These are phyloP conservation scores for Epichloe bromicola DNA, from an alignment of 2,329 filamentous ascomycete species.

Conservation along the genomic window DNA sequence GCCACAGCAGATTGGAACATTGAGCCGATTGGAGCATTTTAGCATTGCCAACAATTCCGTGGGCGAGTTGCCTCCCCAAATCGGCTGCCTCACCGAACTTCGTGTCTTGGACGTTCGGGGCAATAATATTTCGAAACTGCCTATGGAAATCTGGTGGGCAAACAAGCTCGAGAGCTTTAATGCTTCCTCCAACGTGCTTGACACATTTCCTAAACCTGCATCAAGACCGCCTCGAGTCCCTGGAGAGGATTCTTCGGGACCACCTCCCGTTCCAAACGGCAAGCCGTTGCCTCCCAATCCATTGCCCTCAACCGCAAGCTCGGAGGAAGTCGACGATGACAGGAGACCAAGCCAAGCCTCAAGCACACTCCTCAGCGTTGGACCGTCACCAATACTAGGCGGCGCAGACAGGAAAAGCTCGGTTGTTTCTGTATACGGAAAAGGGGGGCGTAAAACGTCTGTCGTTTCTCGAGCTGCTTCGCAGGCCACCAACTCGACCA, in stretches of 20 bases:
- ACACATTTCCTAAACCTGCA: constrained; percentile 77
- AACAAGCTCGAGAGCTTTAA: constrained; percentile 84
- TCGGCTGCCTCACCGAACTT: constrained; percentile 77
- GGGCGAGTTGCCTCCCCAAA: constrained; percentile 69
- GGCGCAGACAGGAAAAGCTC: constrained; percentile 64
- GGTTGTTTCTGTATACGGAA: constrained; percentile 66
- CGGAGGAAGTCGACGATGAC: constrained; percentile 59
- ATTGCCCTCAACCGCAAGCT: constrained; percentile 52
- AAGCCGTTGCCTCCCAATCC: constrained; percentile 27
- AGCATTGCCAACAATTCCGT: constrained; percentile 90
- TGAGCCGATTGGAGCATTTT: constrained; percentile 76
- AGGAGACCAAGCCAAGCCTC: constrained; percentile 79
- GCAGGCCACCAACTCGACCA: constrained; percentile 28
- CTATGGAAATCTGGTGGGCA: constrained; percentile 93
- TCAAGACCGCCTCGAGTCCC: constrained; percentile 53
- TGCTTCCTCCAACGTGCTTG: constrained; percentile 85
- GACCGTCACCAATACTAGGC: constrained; percentile 52
- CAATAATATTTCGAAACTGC: constrained; percentile 83
- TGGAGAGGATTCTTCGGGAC: constrained; percentile 30
- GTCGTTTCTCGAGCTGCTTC: constrained; percentile 54
- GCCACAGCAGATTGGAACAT: constrained; percentile 69
- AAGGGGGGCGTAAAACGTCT: constrained; percentile 74
- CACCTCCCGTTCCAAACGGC: constrained; percentile 23
- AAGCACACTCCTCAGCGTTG: constrained; percentile 60
- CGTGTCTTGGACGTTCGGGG: constrained; percentile 78